Evolutionary conservation across 2,329 filamentous ascomycete genomes (phyloP).

Genomic region (Talaromyces atroroseus): DNA sequence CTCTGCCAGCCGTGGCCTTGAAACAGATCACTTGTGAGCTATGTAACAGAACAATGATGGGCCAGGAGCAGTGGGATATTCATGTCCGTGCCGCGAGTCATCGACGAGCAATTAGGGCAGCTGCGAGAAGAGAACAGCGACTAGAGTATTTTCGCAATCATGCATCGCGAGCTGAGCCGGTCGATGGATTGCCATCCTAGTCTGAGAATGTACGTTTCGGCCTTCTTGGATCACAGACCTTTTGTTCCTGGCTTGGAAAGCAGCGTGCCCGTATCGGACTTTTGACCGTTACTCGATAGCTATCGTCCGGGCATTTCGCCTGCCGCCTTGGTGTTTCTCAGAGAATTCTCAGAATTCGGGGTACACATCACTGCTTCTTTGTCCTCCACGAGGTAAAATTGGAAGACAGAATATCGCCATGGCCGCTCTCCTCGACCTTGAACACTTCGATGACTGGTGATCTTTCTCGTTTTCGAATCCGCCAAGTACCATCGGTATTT

Average conservation of each 20-base stretch:
- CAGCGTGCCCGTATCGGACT: not conserved
- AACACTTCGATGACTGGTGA: conserved; percentile 66
- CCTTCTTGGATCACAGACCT: not conserved
- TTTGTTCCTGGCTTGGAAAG: not conserved
- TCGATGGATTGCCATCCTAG: not conserved
- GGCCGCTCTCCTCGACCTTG: conserved; percentile 66
- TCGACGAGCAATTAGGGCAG: conserved; percentile 50
- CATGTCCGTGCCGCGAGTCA: conserved; percentile 55
- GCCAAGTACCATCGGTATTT: conserved; percentile 68
- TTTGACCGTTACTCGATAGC: not conserved
- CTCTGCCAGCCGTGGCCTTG: conserved; percentile 36
- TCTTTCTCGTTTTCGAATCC: conserved; percentile 62
- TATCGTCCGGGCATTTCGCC: not conserved
- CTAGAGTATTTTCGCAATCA: conserved; percentile 28
- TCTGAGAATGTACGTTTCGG: not conserved
- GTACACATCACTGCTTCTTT: conserved; percentile 17
- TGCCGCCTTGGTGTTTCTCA: not conserved
- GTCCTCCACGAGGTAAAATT: conserved; percentile 70
- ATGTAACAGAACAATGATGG: conserved; percentile 57
- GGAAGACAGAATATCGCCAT: conserved; percentile 69
- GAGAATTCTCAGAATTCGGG: not conserved
- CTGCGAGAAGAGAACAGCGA: conserved; percentile 25
- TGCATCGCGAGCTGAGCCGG: conserved; percentile 9
- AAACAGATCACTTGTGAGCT: conserved; percentile 59
- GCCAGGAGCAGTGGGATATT: conserved; percentile 52